Conservation (phyloP, 176 grass and related monocot species). For the Triticum monococcum region DNA sequence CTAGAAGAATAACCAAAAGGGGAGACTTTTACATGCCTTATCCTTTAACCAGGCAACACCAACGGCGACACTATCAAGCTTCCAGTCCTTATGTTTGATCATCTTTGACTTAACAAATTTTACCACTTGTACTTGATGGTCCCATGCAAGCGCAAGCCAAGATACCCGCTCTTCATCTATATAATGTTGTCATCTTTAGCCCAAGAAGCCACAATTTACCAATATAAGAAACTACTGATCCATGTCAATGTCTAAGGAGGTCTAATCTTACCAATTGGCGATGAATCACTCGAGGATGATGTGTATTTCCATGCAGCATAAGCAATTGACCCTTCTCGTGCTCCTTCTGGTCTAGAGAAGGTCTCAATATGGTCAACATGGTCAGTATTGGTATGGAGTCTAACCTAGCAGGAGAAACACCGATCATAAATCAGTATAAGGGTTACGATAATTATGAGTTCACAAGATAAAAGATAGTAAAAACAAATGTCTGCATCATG, state of each 20-base stretch:
- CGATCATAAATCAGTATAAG: slow-evolving; percentile 10
- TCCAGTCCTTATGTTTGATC: slow-evolving; percentile 81
- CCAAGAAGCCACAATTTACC: slow-evolving; percentile 6
- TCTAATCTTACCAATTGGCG: slow-evolving; percentile 54
- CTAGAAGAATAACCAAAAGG: slow-evolving; percentile 10
- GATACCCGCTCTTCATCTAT: slow-evolving; percentile 76
- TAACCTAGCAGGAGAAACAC: slow-evolving; percentile 65
- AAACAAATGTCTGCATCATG: too few species aligned
- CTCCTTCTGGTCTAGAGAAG: slow-evolving; percentile 90
- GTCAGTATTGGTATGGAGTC: slow-evolving; percentile 59
- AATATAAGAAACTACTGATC: slow-evolving; percentile 1
- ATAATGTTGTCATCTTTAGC: slow-evolving; percentile 35
- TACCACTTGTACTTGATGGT: slow-evolving; percentile 76
- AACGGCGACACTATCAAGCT: slow-evolving; percentile 71
- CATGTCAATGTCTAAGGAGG: slow-evolving; percentile 1
- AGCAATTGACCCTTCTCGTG: slow-evolving; percentile 84
- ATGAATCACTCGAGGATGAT: slow-evolving; percentile 38
- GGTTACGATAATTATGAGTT: slow-evolving; percentile 17
- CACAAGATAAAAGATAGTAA: slow-evolving; percentile 7
- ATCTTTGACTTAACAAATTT: slow-evolving; percentile 90
- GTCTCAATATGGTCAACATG: slow-evolving; percentile 84
- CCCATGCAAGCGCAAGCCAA: slow-evolving; percentile 93
- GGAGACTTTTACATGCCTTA: slow-evolving; percentile 56
- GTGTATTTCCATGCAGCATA: slow-evolving; percentile 94
- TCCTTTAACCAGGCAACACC: slow-evolving; percentile 92